These are phyloP conservation scores for Pneumocystis canis DNA, from an alignment of 1,139 yeast species.

Conservation along the genomic window DNA sequence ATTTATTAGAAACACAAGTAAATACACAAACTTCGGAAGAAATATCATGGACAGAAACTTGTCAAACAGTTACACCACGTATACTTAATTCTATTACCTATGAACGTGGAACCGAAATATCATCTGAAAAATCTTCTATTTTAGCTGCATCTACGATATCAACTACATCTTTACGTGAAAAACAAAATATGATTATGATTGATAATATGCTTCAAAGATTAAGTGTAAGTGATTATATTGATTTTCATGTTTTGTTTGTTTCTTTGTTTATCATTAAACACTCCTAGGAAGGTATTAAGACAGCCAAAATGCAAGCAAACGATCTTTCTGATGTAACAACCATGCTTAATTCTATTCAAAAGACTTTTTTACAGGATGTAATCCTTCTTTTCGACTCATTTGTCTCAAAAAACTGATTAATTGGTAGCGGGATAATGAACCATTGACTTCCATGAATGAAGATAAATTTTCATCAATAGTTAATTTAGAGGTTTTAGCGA, in stretches of 20 bases:
- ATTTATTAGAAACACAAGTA: constrained; percentile 3
- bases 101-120: constrained; percentile 27
- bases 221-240: background rate
- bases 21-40: background rate
- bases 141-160: constrained; percentile 16
- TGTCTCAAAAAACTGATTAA: background rate
- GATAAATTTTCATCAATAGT: background rate
- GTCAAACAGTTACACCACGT: background rate
- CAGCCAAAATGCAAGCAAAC: background rate
- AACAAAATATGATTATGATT: too few species aligned
- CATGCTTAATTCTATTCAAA: background rate
- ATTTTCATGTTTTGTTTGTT: background rate
- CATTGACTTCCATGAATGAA: background rate
- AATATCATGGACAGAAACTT: background rate
- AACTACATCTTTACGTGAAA: background rate
- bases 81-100: background rate
- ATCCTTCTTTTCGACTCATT: background rate
- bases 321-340: background rate
- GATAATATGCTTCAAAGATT: background rate
- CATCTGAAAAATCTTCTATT: constrained; percentile 32
- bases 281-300: background rate
- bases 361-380: background rate
- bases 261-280: background rate
- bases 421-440: background rate
- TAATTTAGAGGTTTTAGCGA: background rate